Evolutionary conservation across 345 rosid species (phyloP), one percentile per base, ranked within the genome.

Genomic region (Balakata baccata): DNA sequence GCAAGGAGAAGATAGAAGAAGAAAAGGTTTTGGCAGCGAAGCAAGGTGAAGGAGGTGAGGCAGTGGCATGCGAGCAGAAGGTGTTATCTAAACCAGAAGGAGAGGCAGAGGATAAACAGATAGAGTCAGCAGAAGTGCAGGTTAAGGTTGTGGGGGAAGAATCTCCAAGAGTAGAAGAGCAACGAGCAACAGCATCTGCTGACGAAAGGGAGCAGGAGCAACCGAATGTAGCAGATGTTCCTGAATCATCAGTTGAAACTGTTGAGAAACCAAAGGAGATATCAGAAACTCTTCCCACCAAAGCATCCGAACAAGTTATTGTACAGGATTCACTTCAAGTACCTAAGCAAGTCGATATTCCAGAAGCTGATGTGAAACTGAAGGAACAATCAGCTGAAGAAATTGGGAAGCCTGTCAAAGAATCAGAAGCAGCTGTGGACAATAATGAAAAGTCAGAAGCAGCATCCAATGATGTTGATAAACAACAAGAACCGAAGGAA

Each of bases 191-290:
- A 18, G 74, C 69, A 14, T 69, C 63, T 12, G 74, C 61, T 59
- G 43, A 29, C 39, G 20, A 74, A 67, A 10, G 11, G 38, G 38
- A 25, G 20, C 20, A 8, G 38, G 68, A 75, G 56, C 45, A 72
- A 38, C 60, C 38, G 2, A 51, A 37, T 47, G 12, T 14, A 12
- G 60, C n/a, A 11, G 68, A 63, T 73, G 62, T 39, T 73, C 56
- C 66, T 4, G 65, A 23, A 23, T 51, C 77, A 5, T 45, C 1
- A 4, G 47, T 22, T 16, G 69, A 56, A 64, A 58, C 13, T 34
- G 16, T 45, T 43, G 61, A 75, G 46, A 75, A 68, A 51, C 68
- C 69, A 25, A 25, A 51, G 20, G 78, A 75, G 63, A 52, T 6
- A 18, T 53, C 70, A 8, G 74, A 69, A 10, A 17, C n/a, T 47